Evolutionary conservation across 345 rosid genomes (phyloP).

Genomic region (Aethionema arabicum): DNA sequence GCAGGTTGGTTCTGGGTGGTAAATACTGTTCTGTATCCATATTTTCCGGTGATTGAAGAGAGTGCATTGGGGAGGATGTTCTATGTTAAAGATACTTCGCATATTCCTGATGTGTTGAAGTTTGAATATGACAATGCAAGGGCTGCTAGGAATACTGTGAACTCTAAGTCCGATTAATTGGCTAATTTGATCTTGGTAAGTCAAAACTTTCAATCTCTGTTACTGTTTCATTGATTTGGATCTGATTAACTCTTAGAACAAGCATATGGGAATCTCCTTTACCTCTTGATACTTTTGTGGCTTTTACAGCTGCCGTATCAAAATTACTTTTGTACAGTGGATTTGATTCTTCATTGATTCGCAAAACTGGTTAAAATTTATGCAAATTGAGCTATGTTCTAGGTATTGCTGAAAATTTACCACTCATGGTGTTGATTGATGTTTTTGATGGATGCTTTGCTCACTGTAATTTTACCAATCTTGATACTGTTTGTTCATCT

Average conservation of each 20-base stretch:
- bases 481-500: constrained; percentile 15
- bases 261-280: constrained; percentile 10
- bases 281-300: not conserved
- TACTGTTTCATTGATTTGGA: constrained; percentile 7
- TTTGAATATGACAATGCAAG: constrained; percentile 95
- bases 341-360: constrained; percentile 12
- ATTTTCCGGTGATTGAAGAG: constrained; percentile 77
- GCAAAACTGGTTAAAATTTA: not conserved
- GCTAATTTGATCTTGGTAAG: constrained; percentile 37
- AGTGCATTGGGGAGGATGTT: constrained; percentile 70
- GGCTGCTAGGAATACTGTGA: constrained; percentile 58
- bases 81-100: constrained; percentile 91
- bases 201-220: not conserved
- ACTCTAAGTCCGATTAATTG: constrained; percentile 52
- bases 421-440: constrained; percentile 2
- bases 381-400: constrained; percentile 8
- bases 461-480: not conserved
- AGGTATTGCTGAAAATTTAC: not conserved
- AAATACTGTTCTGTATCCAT: constrained; percentile 45
- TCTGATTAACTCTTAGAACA: constrained; percentile 8
- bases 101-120: constrained; percentile 75
- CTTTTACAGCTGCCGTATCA: not conserved
- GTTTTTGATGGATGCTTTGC: constrained; percentile 6
- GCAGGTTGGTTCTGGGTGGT: constrained; percentile 82
- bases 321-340: not conserved